Evolutionary conservation across 2,329 filamentous ascomycete genomes (phyloP).

Genomic region (Cadophora malorum): DNA sequence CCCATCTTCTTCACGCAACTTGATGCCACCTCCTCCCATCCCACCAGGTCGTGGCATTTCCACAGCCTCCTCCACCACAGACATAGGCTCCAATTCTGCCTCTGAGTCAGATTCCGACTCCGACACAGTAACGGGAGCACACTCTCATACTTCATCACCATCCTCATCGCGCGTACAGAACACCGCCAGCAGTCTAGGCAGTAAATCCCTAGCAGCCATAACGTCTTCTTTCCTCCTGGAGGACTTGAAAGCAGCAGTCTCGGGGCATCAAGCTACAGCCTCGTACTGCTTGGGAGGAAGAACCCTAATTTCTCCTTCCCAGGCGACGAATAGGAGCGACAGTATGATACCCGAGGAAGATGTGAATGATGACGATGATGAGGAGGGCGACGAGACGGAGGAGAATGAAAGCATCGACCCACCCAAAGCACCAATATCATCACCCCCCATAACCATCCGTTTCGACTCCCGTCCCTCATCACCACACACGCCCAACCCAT

Average conservation of each 20-base stretch:
- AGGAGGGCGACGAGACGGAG: too few relatives aligned
- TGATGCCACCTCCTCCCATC: constrained; percentile 17
- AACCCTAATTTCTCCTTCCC: constrained; percentile 27
- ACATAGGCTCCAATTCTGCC: background rate
- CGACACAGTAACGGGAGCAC: constrained; percentile 1
- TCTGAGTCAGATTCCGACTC: constrained; percentile 25
- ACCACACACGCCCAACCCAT: background rate
- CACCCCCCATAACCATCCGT: constrained; percentile 27
- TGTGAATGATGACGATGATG: background rate
- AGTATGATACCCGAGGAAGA: too few relatives aligned
- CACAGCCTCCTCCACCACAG: background rate
- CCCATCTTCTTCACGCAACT: background rate
- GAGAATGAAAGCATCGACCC: background rate
- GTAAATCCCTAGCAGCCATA: background rate
- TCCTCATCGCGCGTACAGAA: background rate
- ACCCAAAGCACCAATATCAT: constrained; percentile 16
- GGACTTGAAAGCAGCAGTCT: constrained; percentile 26
- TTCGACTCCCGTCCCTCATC: constrained; percentile 22
- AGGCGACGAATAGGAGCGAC: too few relatives aligned
- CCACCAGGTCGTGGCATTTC: background rate
- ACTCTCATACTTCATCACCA: background rate
- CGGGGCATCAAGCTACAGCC: constrained; percentile 24
- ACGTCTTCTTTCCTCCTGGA: constrained; percentile 24
- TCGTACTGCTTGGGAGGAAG: constrained; percentile 31
- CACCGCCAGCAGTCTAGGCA: background rate